Evolutionary conservation across 192 early-diverging fungal species (phyloP), one percentile per base, ranked within the genome.

Genomic region (Phlyctochytrium bullatum): DNA sequence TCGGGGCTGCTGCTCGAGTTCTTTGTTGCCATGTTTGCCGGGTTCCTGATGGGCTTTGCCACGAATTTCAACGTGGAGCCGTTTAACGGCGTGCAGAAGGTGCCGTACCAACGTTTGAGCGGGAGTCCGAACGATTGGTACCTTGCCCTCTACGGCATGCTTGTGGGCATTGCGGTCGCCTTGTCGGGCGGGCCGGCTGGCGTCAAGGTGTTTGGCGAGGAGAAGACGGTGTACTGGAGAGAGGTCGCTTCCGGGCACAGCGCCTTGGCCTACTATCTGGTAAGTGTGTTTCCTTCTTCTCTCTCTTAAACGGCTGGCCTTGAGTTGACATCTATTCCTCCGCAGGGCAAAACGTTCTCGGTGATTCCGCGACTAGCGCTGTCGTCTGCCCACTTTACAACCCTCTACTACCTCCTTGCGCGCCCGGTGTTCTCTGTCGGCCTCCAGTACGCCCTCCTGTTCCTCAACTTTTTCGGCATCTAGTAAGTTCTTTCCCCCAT

Each of bases 151-250:
- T 64, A 51, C 64, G 58, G 72, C 35, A 59, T 72, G 31, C 50
- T 75, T 53, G 25, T 72, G 0, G 74, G 73, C n/a, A 32, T 82
- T 3, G 66, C 66, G 27, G 59, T 76, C 52, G 78, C 63, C 3
- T 62, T 82, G 12, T 73, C 75, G 25, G 68, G 75, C 52, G 72
- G 70, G 2, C 79, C 81, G 1, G 67, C 78, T 14, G 78, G 67
- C 27, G 78, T 80, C 0, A 83, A 81, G 29, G 71, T 83, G 17
- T 83, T 83, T 76, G 61, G 73, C 28, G 74, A 78, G 31, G 81
- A 83, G 51, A 78, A 76, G 62, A 14, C 63, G 2, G 73, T 83
- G 1, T 83, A 62, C 66, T 83, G 76, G 76, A 57, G 81, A n/a
- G 81, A 83, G 56, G 74, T 76, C 30, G 75, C 77, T 2, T 61